These are phyloP conservation scores for Globisporangium cylindrosporum DNA, from an alignment of 352 stramenopile genomes.

Conservation along the genomic window DNA sequence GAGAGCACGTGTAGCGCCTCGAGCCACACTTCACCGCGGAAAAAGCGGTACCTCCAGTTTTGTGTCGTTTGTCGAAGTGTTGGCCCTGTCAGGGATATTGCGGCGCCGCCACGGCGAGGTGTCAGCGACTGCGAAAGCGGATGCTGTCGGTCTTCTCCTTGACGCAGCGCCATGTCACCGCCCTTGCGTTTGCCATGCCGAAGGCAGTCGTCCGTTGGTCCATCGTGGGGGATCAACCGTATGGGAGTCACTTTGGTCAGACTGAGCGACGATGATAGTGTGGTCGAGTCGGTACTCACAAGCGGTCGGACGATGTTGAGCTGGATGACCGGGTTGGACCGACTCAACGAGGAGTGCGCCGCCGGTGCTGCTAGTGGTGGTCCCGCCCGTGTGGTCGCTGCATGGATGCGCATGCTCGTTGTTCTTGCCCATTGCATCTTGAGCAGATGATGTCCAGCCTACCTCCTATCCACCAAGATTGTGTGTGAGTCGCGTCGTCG, in stretches of 20 bases:
- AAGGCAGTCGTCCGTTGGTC: not conserved
- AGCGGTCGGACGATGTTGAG: not conserved
- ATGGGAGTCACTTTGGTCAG: not conserved
- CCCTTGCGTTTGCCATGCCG: not conserved
- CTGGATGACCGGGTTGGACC: not conserved
- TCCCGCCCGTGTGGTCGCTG: not conserved
- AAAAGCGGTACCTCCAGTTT: not conserved
- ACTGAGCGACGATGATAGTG: not conserved
- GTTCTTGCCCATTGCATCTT: not conserved
- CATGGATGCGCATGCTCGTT: not conserved
- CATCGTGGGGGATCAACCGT: not conserved
- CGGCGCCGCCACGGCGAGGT: not conserved
- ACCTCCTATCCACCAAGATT: too few species aligned
- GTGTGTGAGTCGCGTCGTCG: too few species aligned
- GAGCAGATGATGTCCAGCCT: not conserved
- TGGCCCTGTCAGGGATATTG: not conserved
- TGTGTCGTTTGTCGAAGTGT: not conserved
- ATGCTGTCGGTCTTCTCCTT: not conserved
- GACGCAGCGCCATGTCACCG: too few species aligned
- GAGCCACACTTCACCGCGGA: constrained; percentile 8
- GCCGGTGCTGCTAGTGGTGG: not conserved
- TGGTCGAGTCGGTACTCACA: not conserved
- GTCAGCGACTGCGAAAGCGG: not conserved
- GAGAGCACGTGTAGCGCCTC: constrained; percentile 8
- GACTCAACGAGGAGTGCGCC: not conserved